Conservation (phyloP, 2,329 filamentous ascomycete genomes). For the Fusarium luffae region DNA sequence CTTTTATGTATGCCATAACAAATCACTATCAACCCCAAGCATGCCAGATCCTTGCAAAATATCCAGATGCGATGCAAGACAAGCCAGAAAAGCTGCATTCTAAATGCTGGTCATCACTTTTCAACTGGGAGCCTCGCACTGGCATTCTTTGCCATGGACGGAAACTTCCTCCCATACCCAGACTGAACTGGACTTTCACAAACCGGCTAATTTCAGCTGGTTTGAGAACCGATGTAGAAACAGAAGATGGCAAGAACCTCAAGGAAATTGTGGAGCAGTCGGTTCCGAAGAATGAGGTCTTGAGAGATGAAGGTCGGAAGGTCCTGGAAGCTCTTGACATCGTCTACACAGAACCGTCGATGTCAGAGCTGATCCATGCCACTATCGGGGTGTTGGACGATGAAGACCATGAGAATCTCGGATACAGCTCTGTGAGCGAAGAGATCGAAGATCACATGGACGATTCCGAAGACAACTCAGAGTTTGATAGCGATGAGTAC, state of each 20-base stretch:
- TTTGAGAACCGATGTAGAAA: constrained; percentile 41
- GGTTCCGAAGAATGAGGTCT: constrained; percentile 32
- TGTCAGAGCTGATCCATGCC: constrained; percentile 2
- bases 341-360: constrained; percentile 36
- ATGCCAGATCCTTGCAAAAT: constrained; percentile 42
- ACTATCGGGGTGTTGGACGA: background rate
- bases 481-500: constrained; percentile 24
- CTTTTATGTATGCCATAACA: constrained; percentile 45
- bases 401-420: constrained; percentile 14
- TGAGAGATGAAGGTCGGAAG: constrained; percentile 38
- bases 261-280: constrained; percentile 40
- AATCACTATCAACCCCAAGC: constrained; percentile 44
- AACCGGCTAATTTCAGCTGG: constrained; percentile 40
- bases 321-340: constrained; percentile 43
- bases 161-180: constrained; percentile 16
- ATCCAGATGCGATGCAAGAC: constrained; percentile 36
- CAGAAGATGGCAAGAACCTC: constrained; percentile 33
- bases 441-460: constrained; percentile 34
- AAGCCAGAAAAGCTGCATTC: constrained; percentile 37
- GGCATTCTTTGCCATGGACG: constrained; percentile 7
- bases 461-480: constrained; percentile 28
- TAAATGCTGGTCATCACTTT: constrained; percentile 42
- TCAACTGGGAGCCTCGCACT: constrained; percentile 28
- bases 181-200: constrained; percentile 44
- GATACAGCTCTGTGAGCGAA: constrained; percentile 29